These are phyloP conservation scores for Pythium pectinolyticum DNA, from an alignment of 352 stramenopile species.

Conservation along the genomic window DNA sequence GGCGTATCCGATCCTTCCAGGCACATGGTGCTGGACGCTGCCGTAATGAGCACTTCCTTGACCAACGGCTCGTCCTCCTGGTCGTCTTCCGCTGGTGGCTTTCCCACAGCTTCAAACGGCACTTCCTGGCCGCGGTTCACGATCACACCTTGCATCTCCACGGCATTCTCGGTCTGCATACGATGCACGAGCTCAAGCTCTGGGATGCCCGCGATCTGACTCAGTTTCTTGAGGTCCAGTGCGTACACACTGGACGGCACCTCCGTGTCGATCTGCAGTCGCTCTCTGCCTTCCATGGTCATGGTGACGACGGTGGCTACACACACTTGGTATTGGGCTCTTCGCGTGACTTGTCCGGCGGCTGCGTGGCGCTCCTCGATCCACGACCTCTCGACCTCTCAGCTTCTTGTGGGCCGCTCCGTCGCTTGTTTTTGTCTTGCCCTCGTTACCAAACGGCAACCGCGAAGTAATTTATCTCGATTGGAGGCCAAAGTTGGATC, in stretches of 20 bases:
- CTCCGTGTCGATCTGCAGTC: conserved; percentile 69
- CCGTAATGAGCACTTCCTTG: conserved; percentile 78
- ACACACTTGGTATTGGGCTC: too few species aligned
- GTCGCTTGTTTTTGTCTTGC: too few species aligned
- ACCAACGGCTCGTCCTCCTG: conserved; percentile 33
- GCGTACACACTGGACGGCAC: conserved; percentile 80
- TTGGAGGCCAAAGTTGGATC: too few species aligned
- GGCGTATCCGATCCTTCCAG: conserved; percentile 75
- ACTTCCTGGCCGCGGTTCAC: conserved; percentile 77
- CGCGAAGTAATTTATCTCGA: too few species aligned
- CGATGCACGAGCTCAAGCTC: conserved; percentile 65
- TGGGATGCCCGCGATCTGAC: conserved; percentile 56
- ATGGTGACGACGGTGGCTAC: neutral
- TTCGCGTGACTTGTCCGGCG: too few species aligned
- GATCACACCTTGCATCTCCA: conserved; percentile 82
- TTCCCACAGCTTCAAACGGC: conserved; percentile 75
- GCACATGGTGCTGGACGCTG: conserved; percentile 76
- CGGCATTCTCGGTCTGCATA: conserved; percentile 72
- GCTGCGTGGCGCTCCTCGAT: too few species aligned
- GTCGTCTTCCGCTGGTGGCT: conserved; percentile 26
- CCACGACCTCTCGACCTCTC: too few species aligned
- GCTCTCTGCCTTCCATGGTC: conserved; percentile 22
- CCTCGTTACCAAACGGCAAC: too few species aligned
- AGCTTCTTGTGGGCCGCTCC: too few species aligned
- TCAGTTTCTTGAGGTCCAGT: conserved; percentile 70